These are phyloP conservation scores for Acrodontium crateriforme DNA, from an alignment of 2,329 filamentous ascomycete genomes.

Conservation along the genomic window DNA sequence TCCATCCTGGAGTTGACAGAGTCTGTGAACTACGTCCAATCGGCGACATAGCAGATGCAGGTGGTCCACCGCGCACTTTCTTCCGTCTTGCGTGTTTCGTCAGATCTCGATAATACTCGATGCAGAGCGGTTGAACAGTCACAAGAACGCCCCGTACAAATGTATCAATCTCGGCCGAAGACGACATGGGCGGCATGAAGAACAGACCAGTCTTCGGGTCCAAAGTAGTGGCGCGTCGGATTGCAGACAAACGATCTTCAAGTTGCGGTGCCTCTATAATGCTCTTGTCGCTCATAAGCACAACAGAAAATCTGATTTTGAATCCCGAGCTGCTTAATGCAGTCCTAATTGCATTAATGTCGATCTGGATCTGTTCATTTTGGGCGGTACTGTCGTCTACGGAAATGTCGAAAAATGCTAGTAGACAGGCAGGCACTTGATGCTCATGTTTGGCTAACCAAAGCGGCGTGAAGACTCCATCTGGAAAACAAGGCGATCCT, in stretches of 20 bases:
- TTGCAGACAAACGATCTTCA: slow-evolving; percentile 64
- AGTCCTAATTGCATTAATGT: slow-evolving; percentile 65
- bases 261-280: slow-evolving; percentile 44
- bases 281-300: slow-evolving; percentile 60
- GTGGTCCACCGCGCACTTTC: slow-evolving; percentile 60
- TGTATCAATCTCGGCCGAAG: slow-evolving; percentile 54
- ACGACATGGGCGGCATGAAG: slow-evolving; percentile 62
- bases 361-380: slow-evolving; percentile 76
- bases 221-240: slow-evolving; percentile 64
- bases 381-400: slow-evolving; percentile 64
- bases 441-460: slow-evolving; percentile 88
- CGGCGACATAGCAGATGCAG: slow-evolving; percentile 50
- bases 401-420: slow-evolving; percentile 68
- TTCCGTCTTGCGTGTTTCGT: slow-evolving; percentile 88
- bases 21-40: slow-evolving; percentile 68
- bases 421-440: slow-evolving; percentile 62
- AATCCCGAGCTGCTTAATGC: slow-evolving; percentile 58
- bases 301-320: slow-evolving; percentile 62
- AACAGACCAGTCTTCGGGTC: slow-evolving; percentile 72
- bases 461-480: slow-evolving; percentile 66
- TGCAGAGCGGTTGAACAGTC: slow-evolving; percentile 56
- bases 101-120: slow-evolving; percentile 88
- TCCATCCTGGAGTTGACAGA: slow-evolving; percentile 77
- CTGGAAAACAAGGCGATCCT: slow-evolving; percentile 69
- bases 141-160: slow-evolving; percentile 62